Evolutionary conservation across 1,284 basidiomycete genomes (phyloP).

Genomic region (Apiotrichum sp.): DNA sequence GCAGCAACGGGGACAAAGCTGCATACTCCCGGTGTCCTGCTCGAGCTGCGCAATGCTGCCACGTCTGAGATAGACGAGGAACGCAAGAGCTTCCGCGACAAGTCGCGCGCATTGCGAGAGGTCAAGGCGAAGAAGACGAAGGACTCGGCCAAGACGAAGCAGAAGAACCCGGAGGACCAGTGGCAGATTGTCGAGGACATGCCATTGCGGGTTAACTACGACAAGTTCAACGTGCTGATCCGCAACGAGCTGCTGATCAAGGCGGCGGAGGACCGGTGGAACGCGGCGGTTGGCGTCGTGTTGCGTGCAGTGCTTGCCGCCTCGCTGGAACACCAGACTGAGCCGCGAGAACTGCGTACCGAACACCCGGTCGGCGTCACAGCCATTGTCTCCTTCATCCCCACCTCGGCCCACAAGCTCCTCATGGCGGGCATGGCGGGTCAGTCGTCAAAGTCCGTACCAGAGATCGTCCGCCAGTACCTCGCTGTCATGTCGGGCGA

Average conservation of each 20-base stretch:
- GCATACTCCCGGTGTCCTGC: conserved; percentile 43
- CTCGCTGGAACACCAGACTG: conserved; percentile 59
- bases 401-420: conserved; percentile 17
- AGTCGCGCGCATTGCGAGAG: conserved; percentile 22
- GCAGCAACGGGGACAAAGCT: conserved; percentile 32
- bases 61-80: conserved; percentile 39
- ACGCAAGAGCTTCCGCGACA: conserved; percentile 32
- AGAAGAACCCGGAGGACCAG: conserved; percentile 8
- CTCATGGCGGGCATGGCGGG: conserved; percentile 31
- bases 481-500: conserved; percentile 34
- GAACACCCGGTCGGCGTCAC: conserved; percentile 25
- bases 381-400: conserved; percentile 29
- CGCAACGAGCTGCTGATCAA: conserved; percentile 75
- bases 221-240: conserved; percentile 79
- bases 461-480: conserved; percentile 34
- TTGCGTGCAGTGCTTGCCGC: conserved; percentile 64
- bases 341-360: conserved; percentile 45
- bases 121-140: conserved; percentile 27
- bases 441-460: conserved; percentile 18
- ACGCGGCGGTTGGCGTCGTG: conserved; percentile 63
- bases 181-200: conserved; percentile 17
- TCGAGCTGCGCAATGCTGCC: conserved; percentile 34
- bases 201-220: conserved; percentile 61
- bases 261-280: conserved; percentile 70
- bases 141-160: conserved; percentile 15